Evolutionary conservation across 352 stramenopile species (phyloP), one percentile per base, ranked within the genome.

Genomic region (Aphanomyces invadans): DNA sequence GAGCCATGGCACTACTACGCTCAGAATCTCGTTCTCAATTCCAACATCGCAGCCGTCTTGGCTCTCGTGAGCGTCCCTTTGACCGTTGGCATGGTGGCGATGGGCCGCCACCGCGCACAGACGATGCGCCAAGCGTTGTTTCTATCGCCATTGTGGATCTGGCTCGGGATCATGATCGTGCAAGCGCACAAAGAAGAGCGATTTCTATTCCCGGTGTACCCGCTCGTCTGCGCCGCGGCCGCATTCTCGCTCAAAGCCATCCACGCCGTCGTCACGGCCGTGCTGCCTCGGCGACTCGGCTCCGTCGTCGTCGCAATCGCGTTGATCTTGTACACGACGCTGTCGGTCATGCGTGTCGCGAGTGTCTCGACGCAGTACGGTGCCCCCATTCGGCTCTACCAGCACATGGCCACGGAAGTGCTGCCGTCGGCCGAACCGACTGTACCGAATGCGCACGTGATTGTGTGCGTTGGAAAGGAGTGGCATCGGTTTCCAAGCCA

Each of bases 131-230:
- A 78, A 19, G 67, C 71, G 33, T 9, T 57, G 9, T 89, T 83
- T 42, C 64, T 91, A 45, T 80, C 73, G 9, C 81, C 83, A 11
- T 72, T 91, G 73, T 92, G 95, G 59, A 51, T 98, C 23, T 99
- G 95, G 95, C 68, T 98, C 48, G 70, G 39, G 4, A 87, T 99
- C 42, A 96, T 99, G 71, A 87, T 95, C 42, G 68, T 82, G n/a
- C 83, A 97, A 71, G 82, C 96, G 25, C 97, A 99, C 83, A 99
- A 99, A 73, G 97, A 99, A 71, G 97, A 99, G 78, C 83, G 96
- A 4, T 99, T 99, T 72, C 70, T 99, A 19, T 99, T 95, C 67
- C 95, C 95, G 0, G 78, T 97, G 5, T 99, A 99, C 71, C 92
- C 95, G 15, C 76, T 97, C 0, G 71, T 98, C 3, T 92, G 81